A percentile compares a stretch with the other conserved stretches of the same genome.
phyloP scores from a whole-genome alignment of 441 rosid species.

The Aquilaria agallochum region DNA sequence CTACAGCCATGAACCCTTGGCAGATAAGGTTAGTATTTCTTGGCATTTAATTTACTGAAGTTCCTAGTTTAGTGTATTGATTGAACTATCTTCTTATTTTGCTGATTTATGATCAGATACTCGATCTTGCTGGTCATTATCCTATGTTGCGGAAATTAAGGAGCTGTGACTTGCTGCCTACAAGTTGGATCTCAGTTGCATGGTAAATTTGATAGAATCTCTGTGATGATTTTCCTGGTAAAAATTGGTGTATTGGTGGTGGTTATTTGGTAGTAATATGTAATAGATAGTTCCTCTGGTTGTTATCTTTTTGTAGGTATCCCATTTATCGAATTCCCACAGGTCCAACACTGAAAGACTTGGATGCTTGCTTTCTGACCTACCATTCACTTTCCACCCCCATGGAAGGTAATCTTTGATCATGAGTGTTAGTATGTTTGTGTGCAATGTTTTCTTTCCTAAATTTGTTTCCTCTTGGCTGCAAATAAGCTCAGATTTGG shows the following conservation, averaged over 20 bases:
- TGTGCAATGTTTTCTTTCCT: background rate
- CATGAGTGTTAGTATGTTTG: background rate
- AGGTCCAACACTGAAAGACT: slow-evolving; percentile 43
- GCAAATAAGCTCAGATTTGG: background rate
- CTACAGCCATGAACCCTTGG: slow-evolving; percentile 38
- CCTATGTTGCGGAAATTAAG: slow-evolving; percentile 31
- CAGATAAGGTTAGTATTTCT: slow-evolving; percentile 32
- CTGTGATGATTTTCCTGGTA: too few relatives aligned
- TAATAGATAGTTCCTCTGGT: slow-evolving; percentile 8
- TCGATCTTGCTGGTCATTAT: slow-evolving; percentile 29
- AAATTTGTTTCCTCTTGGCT: background rate
- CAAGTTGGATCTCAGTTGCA: slow-evolving; percentile 48
- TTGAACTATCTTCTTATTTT: background rate
- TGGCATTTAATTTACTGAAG: background rate
- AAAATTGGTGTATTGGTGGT: background rate
- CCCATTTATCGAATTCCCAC: slow-evolving; percentile 51
- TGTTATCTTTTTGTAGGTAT: slow-evolving; percentile 32
- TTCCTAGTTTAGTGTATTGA: slow-evolving; percentile 8
- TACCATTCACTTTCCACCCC: slow-evolving; percentile 36
- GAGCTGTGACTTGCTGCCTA: slow-evolving; percentile 39
- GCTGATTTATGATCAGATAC: slow-evolving; percentile 23
- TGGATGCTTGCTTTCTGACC: slow-evolving; percentile 51
- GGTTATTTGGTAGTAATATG: background rate
- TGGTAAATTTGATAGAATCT: slow-evolving; percentile 26
- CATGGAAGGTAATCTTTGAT: slow-evolving; percentile 21